These are phyloP conservation scores for Apiospora aurea DNA, from an alignment of 2,329 filamentous ascomycete species.

Conservation along the genomic window DNA sequence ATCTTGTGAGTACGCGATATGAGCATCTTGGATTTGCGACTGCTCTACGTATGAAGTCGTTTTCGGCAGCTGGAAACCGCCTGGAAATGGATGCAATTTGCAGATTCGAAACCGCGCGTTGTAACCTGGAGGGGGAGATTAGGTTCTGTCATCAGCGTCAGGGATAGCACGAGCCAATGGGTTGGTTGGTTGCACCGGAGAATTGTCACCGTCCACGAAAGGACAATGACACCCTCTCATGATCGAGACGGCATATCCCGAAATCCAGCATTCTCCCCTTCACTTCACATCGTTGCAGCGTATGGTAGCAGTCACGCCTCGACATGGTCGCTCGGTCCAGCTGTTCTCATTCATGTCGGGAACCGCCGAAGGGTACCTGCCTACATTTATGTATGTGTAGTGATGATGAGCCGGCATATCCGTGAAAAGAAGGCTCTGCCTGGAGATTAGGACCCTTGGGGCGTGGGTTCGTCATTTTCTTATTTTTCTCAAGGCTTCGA, in stretches of 20 bases:
- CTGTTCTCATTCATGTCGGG: neutral
- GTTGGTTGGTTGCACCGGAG: slow-evolving; percentile 8
- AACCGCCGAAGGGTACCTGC: neutral
- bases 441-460: neutral
- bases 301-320: neutral
- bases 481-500: slow-evolving; percentile 7
- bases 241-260: neutral
- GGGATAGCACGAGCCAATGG: slow-evolving; percentile 16
- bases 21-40: neutral
- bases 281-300: neutral
- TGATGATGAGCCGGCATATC: neutral
- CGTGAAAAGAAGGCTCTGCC: neutral
- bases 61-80: neutral
- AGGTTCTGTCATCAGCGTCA: slow-evolving; percentile 4
- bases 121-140: neutral
- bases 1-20: neutral
- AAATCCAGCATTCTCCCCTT: neutral
- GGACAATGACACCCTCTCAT: neutral
- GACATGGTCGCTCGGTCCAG: neutral
- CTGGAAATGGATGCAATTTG: neutral
- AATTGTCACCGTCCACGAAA: neutral
- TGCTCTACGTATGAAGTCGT: neutral
- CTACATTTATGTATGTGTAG: neutral
- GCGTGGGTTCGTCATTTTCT: neutral
- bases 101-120: neutral